Conservation (phyloP, 2,329 filamentous ascomycete genomes). For the Fusarium beomiforme region DNA sequence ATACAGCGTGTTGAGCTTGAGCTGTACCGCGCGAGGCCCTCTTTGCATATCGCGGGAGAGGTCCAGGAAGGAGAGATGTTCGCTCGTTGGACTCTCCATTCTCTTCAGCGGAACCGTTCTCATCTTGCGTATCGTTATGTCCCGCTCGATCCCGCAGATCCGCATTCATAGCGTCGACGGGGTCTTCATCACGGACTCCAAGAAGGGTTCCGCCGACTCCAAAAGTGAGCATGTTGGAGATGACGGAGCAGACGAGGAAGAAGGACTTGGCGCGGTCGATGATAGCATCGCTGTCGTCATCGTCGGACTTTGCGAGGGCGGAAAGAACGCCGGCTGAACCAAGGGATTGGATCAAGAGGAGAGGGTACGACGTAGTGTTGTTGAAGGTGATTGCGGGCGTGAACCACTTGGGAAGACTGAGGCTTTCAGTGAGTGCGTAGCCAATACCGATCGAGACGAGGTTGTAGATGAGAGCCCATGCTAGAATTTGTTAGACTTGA, state of each 20-base stretch:
- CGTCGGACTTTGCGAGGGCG: slow-evolving; percentile 17
- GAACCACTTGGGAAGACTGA: slow-evolving; percentile 27
- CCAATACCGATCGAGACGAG: slow-evolving; percentile 13
- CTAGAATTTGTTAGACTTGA: background rate
- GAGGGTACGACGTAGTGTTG: slow-evolving; percentile 28
- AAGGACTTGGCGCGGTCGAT: slow-evolving; percentile 27
- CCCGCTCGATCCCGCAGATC: slow-evolving; percentile 16
- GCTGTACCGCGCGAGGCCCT: slow-evolving; percentile 3
- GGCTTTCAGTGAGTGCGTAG: slow-evolving; percentile 16
- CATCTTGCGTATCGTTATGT: background rate
- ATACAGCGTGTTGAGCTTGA: slow-evolving; percentile 16
- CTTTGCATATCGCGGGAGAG: slow-evolving; percentile 20
- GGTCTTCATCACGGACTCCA: slow-evolving; percentile 21
- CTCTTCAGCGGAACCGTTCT: background rate
- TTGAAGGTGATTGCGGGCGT: slow-evolving; percentile 29
- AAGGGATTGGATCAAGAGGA: slow-evolving; percentile 25
- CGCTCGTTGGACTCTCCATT: slow-evolving; percentile 6
- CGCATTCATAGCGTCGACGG: slow-evolving; percentile 21
- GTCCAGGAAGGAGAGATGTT: slow-evolving; percentile 22
- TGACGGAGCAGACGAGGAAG: slow-evolving; percentile 29
- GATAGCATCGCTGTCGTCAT: slow-evolving; percentile 15
- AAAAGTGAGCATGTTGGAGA: slow-evolving; percentile 32
- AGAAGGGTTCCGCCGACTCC: slow-evolving; percentile 24
- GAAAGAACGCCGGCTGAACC: slow-evolving; percentile 27
- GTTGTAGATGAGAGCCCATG: slow-evolving; percentile 28